Base-by-base conservation (phyloP, 2,329 filamentous ascomycete genomes). In the Beauveria sp. region DNA sequence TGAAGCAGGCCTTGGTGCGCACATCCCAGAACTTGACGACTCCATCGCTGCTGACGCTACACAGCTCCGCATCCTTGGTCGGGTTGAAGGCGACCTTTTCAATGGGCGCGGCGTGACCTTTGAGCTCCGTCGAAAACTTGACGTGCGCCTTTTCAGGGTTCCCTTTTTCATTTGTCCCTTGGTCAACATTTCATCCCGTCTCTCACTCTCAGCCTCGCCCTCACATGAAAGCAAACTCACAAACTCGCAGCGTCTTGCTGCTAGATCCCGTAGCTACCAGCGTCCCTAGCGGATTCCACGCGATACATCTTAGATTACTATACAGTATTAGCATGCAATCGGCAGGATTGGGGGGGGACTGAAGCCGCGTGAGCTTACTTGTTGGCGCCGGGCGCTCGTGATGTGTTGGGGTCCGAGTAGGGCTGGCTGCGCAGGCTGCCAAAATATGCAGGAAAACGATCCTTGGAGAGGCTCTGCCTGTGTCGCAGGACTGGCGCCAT, bases 241-340 rank as follows among this genome's bases (percentile, higher is more conserved):
- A 93, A 53, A 93, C 87, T 68, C 90, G 85, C 60, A 93, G 75
- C 9, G 83, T 89, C 67, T 83, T 85, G 69, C 91, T 87, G 26
- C 81, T 78, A 6, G 88, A 83, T 3, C 91, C 92, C 0, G 93
- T 96, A 0, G 93, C 93, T 64, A 98, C 86, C 63, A 95, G 80
- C 9, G 85, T 89, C 40, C 93, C 92, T 0, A 90, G 80, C 0
- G 93, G 90, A 66, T 93, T 96, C 93, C 93, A 98, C 45, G 90
- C 88, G 66, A 98, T 87, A 1, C 89, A 88, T 46, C 90, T 86
- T 62, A 96, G 81, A 65, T 88, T 91, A 66, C 62, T 60, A 62
- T 38, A 34, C 20, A 40, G 48, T 40, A 49, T 68, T 61, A 69
- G 67, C 50, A 55, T 60, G 31, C 43, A 24, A 38, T 22, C 38